Base-by-base conservation (phyloP, 2,329 filamentous ascomycete species). In the Trichoderma sp. region DNA sequence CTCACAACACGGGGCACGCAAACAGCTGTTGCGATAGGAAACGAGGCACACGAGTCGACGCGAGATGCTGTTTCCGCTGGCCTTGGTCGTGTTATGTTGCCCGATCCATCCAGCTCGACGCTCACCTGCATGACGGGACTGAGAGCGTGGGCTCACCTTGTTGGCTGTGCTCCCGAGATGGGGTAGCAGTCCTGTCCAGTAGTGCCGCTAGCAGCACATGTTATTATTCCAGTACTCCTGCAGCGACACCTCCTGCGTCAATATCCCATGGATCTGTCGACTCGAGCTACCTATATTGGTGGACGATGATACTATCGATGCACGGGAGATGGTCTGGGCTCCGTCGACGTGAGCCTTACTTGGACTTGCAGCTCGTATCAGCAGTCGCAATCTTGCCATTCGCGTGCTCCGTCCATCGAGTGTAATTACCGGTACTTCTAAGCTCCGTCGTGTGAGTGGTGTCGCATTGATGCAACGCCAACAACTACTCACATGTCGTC, bases 351-450 rank as follows among this genome's bases (percentile, higher is more conserved):
- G 42, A 61, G 45, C n/a, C 45, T 35, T 9, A 61, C 22, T 52
- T 50, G 52, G 50, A 45, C 22, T 9, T 45, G 58, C 50, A 64
- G 61, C 61, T 64, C 61, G 50, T 52, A 37, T 52, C 42, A 61
- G 58, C 58, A 25, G 29, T 27, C 12, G n/a, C 54, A 58, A 7
- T n/a, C 29, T 13, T 29, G 13, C 19, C 22, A n/a, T n/a, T n/a
- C 25, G 17, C 7, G 48, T 6, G 25, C 27, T 15, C 45, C 19
- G 52, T 32, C 17, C 25, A 19, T 54, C 50, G 34, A 34, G 8
- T 56, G 29, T 15, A n/a, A 48, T 48, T 48, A 48, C 42, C 42
- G 42, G 42, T 45, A 45, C 39, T n/a, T n/a, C n/a, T 19, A 50
- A 7, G 25, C 50, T 32, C 50, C 50, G 27, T 34, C 7, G 42